Conservation (phyloP, 2,329 filamentous ascomycete species). For the Penicillium sp. region DNA sequence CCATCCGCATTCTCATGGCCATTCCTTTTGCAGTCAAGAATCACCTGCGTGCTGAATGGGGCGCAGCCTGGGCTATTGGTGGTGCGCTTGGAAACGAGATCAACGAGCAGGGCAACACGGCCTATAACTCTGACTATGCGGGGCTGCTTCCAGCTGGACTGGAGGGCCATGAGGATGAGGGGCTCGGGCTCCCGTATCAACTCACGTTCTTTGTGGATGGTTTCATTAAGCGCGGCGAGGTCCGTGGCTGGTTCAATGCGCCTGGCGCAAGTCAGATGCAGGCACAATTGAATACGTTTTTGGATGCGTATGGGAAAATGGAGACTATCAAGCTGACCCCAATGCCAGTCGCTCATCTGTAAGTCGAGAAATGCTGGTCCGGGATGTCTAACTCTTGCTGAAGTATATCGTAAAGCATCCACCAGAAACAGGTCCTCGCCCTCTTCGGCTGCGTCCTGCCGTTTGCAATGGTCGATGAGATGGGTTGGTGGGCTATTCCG, state of each 20-base stretch:
- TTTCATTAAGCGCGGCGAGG: slow-evolving; percentile 60
- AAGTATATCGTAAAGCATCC: slow-evolving; percentile 50
- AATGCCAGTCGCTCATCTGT: slow-evolving; percentile 64
- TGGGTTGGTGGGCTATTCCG: slow-evolving; percentile 64
- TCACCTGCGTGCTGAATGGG: slow-evolving; percentile 65
- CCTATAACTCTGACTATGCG: slow-evolving; percentile 52
- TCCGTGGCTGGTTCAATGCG: slow-evolving; percentile 61
- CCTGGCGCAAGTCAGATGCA: slow-evolving; percentile 62
- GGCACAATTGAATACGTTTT: slow-evolving; percentile 58
- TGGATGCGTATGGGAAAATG: slow-evolving; percentile 63
- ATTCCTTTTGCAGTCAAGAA: slow-evolving; percentile 66
- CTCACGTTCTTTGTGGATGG: slow-evolving; percentile 61
- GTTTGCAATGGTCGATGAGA: slow-evolving; percentile 64
- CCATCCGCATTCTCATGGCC: slow-evolving; percentile 61
- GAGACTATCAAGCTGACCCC: slow-evolving; percentile 67
- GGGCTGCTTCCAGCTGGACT: slow-evolving; percentile 54
- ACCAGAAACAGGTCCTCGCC: slow-evolving; percentile 65
- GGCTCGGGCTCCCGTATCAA: slow-evolving; percentile 62
- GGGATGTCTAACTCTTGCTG: too few species aligned
- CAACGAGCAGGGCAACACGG: slow-evolving; percentile 32
- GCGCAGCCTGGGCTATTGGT: slow-evolving; percentile 44
- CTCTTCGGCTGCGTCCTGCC: slow-evolving; percentile 63
- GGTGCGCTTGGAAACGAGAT: slow-evolving; percentile 33
- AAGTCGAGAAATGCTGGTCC: slow-evolving; percentile 13
- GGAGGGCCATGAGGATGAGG: slow-evolving; percentile 59